phyloP scores from a whole-genome alignment of 2,329 filamentous ascomycete genomes.

The Phyllosticta citriasiana region DNA sequence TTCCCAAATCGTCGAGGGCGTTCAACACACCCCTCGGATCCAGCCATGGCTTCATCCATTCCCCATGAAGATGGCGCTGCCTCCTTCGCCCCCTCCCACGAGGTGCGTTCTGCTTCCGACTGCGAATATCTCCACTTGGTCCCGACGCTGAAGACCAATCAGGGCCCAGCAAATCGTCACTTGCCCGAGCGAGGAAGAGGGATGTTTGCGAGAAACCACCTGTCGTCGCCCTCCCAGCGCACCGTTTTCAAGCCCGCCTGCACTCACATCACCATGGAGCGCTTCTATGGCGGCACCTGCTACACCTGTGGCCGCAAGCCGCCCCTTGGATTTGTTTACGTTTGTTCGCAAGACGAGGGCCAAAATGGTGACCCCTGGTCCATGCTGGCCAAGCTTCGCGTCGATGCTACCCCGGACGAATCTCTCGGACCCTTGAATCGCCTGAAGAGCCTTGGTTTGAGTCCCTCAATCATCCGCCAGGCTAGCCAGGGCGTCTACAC shows the following conservation, averaged over 20 bases:
- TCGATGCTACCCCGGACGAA: constrained; percentile 5
- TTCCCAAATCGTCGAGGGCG: not conserved
- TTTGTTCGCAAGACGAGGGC: constrained; percentile 54
- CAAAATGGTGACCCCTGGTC: constrained; percentile 2
- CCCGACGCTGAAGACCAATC: not conserved
- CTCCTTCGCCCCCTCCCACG: not conserved
- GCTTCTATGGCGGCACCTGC: constrained; percentile 53
- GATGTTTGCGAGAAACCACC: not conserved
- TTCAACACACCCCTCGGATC: not conserved
- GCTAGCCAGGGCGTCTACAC: constrained; percentile 27
- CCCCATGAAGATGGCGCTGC: not conserved
- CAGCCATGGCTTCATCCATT: not conserved
- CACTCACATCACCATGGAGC: constrained; percentile 59
- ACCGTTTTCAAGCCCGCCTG: constrained; percentile 32
- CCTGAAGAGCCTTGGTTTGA: constrained; percentile 19
- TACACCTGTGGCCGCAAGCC: constrained; percentile 46
- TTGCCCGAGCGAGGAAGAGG: not conserved
- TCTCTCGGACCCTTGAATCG: constrained; percentile 12
- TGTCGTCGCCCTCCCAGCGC: constrained; percentile 1
- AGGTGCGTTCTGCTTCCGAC: not conserved
- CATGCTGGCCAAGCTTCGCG: not conserved
- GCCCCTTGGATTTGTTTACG: constrained; percentile 61
- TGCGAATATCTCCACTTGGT: not conserved
- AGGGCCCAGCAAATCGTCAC: not conserved
- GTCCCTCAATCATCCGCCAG: constrained; percentile 23